These are phyloP conservation scores for Polygonum aviculare DNA, from an alignment of 148 eudicot species.

Conservation along the genomic window DNA sequence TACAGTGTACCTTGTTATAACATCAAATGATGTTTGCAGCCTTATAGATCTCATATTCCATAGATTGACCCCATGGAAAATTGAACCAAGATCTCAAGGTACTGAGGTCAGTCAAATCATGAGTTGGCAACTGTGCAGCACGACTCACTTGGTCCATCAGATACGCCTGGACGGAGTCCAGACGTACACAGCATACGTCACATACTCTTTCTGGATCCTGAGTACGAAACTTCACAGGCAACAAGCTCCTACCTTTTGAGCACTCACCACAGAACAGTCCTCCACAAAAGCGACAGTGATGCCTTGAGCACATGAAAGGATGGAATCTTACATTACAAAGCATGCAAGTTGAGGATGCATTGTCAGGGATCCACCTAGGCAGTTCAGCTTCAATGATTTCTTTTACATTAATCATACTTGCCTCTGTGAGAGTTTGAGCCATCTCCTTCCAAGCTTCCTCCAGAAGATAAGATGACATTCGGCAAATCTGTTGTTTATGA, in stretches of 20 bases:
- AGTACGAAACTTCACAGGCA: slow-evolving; percentile 49
- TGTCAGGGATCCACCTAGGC: slow-evolving; percentile 69
- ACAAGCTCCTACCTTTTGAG: slow-evolving; percentile 60
- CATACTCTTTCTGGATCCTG: slow-evolving; percentile 54
- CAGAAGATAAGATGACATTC: slow-evolving; percentile 40
- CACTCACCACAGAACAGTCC: slow-evolving; percentile 59
- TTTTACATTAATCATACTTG: slow-evolving; percentile 32
- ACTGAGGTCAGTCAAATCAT: slow-evolving; percentile 69
- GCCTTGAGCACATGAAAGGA: slow-evolving; percentile 66
- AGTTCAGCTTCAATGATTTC: slow-evolving; percentile 52
- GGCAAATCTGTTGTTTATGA: slow-evolving; percentile 36
- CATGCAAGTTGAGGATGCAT: slow-evolving; percentile 63
- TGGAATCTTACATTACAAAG: slow-evolving; percentile 51
- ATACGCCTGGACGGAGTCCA: slow-evolving; percentile 52
- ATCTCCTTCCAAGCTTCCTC: slow-evolving; percentile 64
- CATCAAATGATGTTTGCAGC: slow-evolving; percentile 52
- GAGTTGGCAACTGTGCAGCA: slow-evolving; percentile 59
- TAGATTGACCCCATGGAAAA: slow-evolving; percentile 69
- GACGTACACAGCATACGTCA: slow-evolving; percentile 60
- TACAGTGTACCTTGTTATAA: slow-evolving; percentile 36
- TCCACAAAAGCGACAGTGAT: slow-evolving; percentile 72
- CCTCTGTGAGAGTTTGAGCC: slow-evolving; percentile 71
- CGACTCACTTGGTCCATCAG: slow-evolving; percentile 69
- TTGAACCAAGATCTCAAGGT: slow-evolving; percentile 74
- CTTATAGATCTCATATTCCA: slow-evolving; percentile 69